Percentiles rank a stretch among this genome's conserved stretches.
Conservation (phyloP, 176 grass and related monocot species). For the Canna indica region DNA sequence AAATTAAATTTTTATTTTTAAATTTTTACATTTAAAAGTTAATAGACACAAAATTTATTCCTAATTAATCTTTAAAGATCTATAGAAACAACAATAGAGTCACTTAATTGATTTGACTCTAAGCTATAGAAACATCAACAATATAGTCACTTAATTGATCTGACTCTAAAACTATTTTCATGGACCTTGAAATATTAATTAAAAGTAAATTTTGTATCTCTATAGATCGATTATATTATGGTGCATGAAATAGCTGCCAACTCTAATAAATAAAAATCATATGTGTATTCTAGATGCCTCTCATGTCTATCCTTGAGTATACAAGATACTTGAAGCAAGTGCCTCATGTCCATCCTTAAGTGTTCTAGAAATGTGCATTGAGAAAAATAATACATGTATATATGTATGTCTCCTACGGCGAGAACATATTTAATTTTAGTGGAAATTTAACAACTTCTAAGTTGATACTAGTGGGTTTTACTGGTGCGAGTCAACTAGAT, state of each 20-base stretch:
- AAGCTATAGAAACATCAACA: too few relatives aligned
- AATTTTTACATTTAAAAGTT: too few relatives aligned
- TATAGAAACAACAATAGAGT: too few relatives aligned
- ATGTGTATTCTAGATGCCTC: not conserved
- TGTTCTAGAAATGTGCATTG: slow-evolving; percentile 1
- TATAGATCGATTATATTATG: too few relatives aligned
- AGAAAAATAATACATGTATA: slow-evolving; percentile 6
- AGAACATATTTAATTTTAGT: not conserved
- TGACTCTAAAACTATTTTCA: too few relatives aligned
- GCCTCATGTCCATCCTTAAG: slow-evolving; percentile 14
- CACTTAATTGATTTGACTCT: too few relatives aligned
- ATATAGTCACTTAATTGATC: too few relatives aligned
- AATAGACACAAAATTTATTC: too few relatives aligned
- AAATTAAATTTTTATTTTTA: too few relatives aligned
- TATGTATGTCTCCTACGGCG: not conserved
- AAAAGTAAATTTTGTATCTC: too few relatives aligned
- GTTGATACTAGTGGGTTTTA: slow-evolving; percentile 82
- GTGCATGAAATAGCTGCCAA: not conserved
- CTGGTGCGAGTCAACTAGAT: slow-evolving; percentile 79
- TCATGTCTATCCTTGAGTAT: slow-evolving; percentile 27
- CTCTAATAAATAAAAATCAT: not conserved
- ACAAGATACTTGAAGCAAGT: slow-evolving; percentile 96
- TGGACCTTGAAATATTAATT: too few relatives aligned
- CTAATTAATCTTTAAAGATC: too few relatives aligned
- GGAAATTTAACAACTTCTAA: slow-evolving; percentile 55